Base-by-base conservation (phyloP, 768 basidiomycete genomes). In the Calocybe gangraenosa region DNA sequence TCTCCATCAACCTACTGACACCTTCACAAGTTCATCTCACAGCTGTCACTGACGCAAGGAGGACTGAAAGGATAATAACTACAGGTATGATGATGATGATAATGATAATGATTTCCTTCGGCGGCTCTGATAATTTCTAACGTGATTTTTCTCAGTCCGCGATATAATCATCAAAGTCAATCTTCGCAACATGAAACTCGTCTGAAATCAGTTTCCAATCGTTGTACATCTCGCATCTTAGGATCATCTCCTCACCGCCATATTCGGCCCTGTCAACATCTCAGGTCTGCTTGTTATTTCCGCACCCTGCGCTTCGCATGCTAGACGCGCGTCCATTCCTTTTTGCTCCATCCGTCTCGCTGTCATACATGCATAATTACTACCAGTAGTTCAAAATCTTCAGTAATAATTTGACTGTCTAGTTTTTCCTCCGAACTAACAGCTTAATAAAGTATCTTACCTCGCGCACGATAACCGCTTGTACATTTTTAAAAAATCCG, bases 1-100 rank as follows among this genome's bases (percentile, higher is more conserved):
- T 39, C 15, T 17, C 10, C 14, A 39, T 22, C 7, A 13, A 23
- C 34, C 38, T 40, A 14, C 40, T 49, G 33, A 46, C 37, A 33
- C 35, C 10, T 34, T 35, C 4, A 15, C 8, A 50, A 91, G 88
- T 87, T 43, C 87, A 91, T 62, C 70, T 82, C 46, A 91, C 88
- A 8, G 76, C 85, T 42, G 88, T 91, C 39, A 88, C 82, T n/a
- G 87, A 91, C 65, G 88, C 84, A 47, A 74, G 76, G 59, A 70
- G 74, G 52, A 91, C 88, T 30, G 71, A 75, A 31, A 82, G 75
- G 13, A 89, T 91, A 56, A 90, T 91, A 54, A 67, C 79, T 25
- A 76, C 75, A 49, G 87, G 87, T 88, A 54, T 47, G 79, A 64
- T 11, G 20, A 13, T 10, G n/a, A n/a, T n/a, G n/a, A n/a, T n/a